Percentiles rank a stretch among this genome's conserved stretches.
Conservation (phyloP, 2,329 filamentous ascomycete genomes). For the Diaporthe velutina region DNA sequence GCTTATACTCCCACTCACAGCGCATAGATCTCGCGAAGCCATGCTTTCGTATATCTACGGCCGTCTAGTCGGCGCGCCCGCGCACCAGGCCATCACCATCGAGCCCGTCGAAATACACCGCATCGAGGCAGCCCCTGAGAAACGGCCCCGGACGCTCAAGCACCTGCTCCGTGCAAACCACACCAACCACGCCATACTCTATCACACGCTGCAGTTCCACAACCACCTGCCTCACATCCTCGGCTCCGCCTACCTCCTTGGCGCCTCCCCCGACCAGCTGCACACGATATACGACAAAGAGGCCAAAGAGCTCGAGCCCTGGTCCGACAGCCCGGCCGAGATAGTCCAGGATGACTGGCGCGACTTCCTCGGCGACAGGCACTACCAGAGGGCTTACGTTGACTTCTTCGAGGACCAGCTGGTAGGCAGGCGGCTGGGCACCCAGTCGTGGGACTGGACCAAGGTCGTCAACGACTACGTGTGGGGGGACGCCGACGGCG, state of each 20-base stretch:
- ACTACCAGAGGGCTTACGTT: slow-evolving; percentile 89
- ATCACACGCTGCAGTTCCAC: slow-evolving; percentile 79
- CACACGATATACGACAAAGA: slow-evolving; percentile 86
- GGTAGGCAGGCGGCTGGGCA: slow-evolving; percentile 61
- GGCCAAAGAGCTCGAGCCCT: slow-evolving; percentile 78
- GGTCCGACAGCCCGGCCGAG: slow-evolving; percentile 87
- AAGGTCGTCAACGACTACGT: slow-evolving; percentile 81
- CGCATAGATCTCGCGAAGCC: slow-evolving; percentile 39
- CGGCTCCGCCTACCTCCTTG: slow-evolving; percentile 87
- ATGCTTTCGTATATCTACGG: slow-evolving; percentile 49
- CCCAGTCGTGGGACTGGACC: slow-evolving; percentile 84
- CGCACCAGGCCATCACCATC: slow-evolving; percentile 63
- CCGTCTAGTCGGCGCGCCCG: slow-evolving; percentile 43
- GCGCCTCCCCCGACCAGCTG: slow-evolving; percentile 79
- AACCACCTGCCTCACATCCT: slow-evolving; percentile 89
- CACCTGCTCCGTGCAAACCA: slow-evolving; percentile 94
- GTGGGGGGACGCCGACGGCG: slow-evolving; percentile 66
- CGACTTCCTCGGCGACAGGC: slow-evolving; percentile 82
- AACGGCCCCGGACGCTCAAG: slow-evolving; percentile 85
- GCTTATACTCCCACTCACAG: not conserved
- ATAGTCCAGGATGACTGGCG: slow-evolving; percentile 88
- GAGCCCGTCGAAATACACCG: slow-evolving; percentile 80
- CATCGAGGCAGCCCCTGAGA: slow-evolving; percentile 84
- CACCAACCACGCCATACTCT: slow-evolving; percentile 87
- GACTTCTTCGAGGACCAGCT: slow-evolving; percentile 97